These are phyloP conservation scores for Chimonanthus praecox DNA, from an alignment of 164 flowering plant species.

Conservation along the genomic window DNA sequence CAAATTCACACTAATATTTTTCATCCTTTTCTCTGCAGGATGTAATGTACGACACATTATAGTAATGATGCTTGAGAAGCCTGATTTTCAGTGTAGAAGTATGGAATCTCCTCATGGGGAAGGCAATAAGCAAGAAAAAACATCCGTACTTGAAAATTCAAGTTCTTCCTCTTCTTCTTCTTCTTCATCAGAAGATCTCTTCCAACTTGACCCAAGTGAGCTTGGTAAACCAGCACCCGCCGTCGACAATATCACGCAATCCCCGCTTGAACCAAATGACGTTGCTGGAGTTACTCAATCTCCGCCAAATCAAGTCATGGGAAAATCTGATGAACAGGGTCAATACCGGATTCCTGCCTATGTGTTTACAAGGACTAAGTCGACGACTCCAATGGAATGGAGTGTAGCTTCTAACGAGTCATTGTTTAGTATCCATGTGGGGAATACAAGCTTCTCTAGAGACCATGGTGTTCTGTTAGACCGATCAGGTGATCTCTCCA, in stretches of 20 bases:
- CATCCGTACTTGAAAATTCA: background rate
- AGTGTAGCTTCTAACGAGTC: conserved; percentile 85
- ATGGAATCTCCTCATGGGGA: background rate
- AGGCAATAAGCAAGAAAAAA: background rate
- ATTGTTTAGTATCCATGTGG: conserved; percentile 69
- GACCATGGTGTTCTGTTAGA: conserved; percentile 34
- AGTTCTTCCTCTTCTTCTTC: conserved; percentile 18
- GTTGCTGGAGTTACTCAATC: conserved; percentile 10
- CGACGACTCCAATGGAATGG: conserved; percentile 58
- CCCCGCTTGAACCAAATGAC: conserved; percentile 1
- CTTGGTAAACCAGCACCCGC: background rate
- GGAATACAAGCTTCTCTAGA: conserved; percentile 57
- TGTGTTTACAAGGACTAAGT: conserved; percentile 41
- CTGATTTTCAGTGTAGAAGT: background rate
- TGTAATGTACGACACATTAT: background rate
- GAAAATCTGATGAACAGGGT: conserved; percentile 33
- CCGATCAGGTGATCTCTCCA: conserved; percentile 29
- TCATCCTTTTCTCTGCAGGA: background rate
- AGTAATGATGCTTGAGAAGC: background rate
- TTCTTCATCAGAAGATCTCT: conserved; percentile 34
- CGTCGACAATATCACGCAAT: background rate
- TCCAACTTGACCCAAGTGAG: conserved; percentile 18
- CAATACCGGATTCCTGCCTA: conserved; percentile 65
- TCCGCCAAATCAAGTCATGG: conserved; percentile 67
- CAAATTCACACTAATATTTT: background rate